Evolutionary conservation across 2,329 filamentous ascomycete species (phyloP), one percentile per base, ranked within the genome.

Genomic region (Lecanicillium sp.): DNA sequence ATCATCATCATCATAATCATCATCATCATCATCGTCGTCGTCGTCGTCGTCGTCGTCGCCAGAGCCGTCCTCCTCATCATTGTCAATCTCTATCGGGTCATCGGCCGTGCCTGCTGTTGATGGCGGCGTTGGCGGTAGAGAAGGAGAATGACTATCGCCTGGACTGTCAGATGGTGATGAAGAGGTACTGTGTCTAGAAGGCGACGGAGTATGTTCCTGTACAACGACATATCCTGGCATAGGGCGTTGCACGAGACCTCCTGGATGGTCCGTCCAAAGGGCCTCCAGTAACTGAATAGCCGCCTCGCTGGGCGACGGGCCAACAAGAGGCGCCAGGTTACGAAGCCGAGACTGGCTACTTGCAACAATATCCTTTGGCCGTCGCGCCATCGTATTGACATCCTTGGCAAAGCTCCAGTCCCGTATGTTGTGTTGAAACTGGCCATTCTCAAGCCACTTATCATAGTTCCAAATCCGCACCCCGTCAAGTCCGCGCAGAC

Each of bases 401-500:
- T 59, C 51, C 4, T 40, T 37, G 13, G 49, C 33, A 34, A 64
- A 63, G 0, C 47, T 49, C 17, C 33, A 52, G 37, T 64, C 57
- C 9, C 58, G 47, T 1, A 64, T 46, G 0, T 40, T 38, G 0
- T 28, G 13, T 17, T 42, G 47, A 3, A 9, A 10, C 3, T 32
- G 5, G 2, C 17, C 12, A 0, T 5, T 1, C 0, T 17, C 11
- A 0, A 46, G n/a, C 48, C 52, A 61, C 11, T 46, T 42, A 15
- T 60, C 48, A 3, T 59, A 54, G 40, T 72, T 66, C 40, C 61
- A 65, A 37, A 72, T 64, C 0, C 57, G 52, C 1, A 71, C 41
- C n/a, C 49, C 51, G 1, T 51, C 41, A 32, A 74, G 44, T 0
- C 69, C 70, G 1, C 71, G 62, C 4, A 74, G 60, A 17, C 58